Evolutionary conservation across 2,329 filamentous ascomycete species (phyloP), one percentile per base, ranked within the genome.

Genomic region (Colletotrichum tropicicola): DNA sequence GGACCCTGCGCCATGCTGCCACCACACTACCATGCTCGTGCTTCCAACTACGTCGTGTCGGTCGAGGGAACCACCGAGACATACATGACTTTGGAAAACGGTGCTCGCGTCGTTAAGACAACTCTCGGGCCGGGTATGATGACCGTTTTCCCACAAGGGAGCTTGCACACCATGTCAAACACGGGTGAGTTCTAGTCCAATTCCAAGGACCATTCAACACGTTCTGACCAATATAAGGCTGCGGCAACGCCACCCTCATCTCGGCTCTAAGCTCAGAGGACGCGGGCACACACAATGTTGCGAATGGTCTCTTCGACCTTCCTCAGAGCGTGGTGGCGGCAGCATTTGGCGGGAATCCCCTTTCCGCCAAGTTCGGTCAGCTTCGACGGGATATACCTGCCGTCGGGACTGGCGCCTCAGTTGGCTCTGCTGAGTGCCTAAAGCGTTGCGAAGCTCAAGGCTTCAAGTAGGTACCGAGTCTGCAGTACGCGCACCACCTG

Each of bases 31-130:
- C 84, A 87, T 66, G 81, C 82, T 1, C 76, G 83, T 6, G 84
- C 81, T 3, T 76, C 78, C 21, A 86, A 86, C 66, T 77, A 79
- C 37, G 83, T 85, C 12, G 77, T 84, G 6, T 78, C 79, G 0
- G 73, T 84, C 19, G 71, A 74, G 17, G 83, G 83, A n/a, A 82
- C 78, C 39, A 85, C 80, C 6, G 80, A 79, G 43, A 85, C 82
- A 9, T 85, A 77, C 70, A 85, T 85, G 82, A 78, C 80, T 44
- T 75, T 80, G 56, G 83, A 86, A 71, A 86, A 86, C 61, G 83
- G 82, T 3, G 82, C 81, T 0, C 73, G 74, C 8, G 73, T 78
- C 2, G 75, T 85, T 4, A 75, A 68, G 30, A 75, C 78, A 15
- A 76, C 74, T 1, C 73, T 86, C 37, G 76, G 72, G 4, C 75